These are phyloP conservation scores for Clonostachys rhizophaga DNA, from an alignment of 2,329 filamentous ascomycete genomes.

Conservation along the genomic window DNA sequence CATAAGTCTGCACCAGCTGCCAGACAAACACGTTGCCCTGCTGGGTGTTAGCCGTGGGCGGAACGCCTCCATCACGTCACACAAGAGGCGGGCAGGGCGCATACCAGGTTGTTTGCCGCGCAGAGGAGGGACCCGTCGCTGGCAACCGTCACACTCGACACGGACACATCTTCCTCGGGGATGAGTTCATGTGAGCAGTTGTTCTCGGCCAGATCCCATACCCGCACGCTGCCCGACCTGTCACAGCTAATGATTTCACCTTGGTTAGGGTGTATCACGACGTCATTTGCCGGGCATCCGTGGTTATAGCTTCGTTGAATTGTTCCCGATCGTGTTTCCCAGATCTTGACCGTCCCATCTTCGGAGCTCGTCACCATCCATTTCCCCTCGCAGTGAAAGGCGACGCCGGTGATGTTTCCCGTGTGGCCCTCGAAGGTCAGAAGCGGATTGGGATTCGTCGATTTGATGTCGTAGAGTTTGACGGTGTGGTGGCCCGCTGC, in stretches of 20 bases:
- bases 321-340: constrained; percentile 82
- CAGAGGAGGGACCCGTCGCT: constrained; percentile 90
- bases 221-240: constrained; percentile 82
- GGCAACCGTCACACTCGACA: constrained; percentile 92
- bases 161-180: constrained; percentile 89
- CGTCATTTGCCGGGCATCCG: constrained; percentile 86
- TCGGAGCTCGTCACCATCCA: constrained; percentile 99
- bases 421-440: constrained; percentile 95
- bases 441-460: constrained; percentile 90
- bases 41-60: background rate
- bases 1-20: constrained; percentile 80
- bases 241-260: constrained; percentile 97
- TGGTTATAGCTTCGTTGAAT: constrained; percentile 94
- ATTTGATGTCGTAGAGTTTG: constrained; percentile 98
- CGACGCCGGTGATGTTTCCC: constrained; percentile 91
- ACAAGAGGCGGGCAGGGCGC: constrained; percentile 10
- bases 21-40: constrained; percentile 97
- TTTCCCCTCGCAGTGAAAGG: constrained; percentile 97
- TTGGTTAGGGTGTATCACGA: constrained; percentile 99
- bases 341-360: constrained; percentile 95
- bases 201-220: constrained; percentile 97
- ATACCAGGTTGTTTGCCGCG: constrained; percentile 84
- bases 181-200: constrained; percentile 95
- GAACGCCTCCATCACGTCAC: background rate
- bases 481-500: constrained; percentile 78